Conservation (phyloP, 176 grass and related monocot genomes). For the Pharus latifolius region DNA sequence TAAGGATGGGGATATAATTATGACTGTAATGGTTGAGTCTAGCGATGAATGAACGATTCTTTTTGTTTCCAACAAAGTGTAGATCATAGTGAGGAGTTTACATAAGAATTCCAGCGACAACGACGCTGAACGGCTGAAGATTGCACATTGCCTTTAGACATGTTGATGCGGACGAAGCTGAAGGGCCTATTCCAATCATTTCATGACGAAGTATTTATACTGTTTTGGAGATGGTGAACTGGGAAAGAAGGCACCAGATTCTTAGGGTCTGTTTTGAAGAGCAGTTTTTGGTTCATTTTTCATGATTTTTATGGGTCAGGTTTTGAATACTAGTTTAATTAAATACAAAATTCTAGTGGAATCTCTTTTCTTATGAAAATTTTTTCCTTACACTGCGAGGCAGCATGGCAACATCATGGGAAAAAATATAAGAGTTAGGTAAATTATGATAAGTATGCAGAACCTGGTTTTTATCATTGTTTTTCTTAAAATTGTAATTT, state of each 20-base stretch:
- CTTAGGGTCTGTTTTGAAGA: too few relatives aligned
- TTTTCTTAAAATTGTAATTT: neutral
- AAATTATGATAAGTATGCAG: neutral
- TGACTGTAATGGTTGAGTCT: constrained; percentile 1
- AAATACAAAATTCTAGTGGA: too few relatives aligned
- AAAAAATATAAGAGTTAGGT: neutral
- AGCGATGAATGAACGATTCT: neutral
- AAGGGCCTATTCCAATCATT: neutral
- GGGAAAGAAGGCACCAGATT: neutral
- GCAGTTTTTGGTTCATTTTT: too few relatives aligned
- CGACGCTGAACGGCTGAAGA: neutral
- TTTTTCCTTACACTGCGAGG: too few relatives aligned
- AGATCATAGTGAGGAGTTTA: neutral
- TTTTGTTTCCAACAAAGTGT: neutral
- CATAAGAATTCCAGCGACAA: neutral
- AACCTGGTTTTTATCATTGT: neutral
- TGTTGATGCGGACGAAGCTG: neutral
- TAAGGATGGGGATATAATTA: neutral
- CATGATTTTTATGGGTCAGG: too few relatives aligned
- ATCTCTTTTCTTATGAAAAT: too few relatives aligned
- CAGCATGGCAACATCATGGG: neutral
- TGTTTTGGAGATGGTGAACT: neutral
- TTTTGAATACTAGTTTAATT: too few relatives aligned
- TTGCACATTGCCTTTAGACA: neutral
- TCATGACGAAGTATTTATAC: neutral